Percentiles rank a stretch among this genome's conserved stretches.
These are phyloP conservation scores for Ulota crispa DNA, from an alignment of 225 moss, liverwort and hornwort genomes.

Conservation along the genomic window DNA sequence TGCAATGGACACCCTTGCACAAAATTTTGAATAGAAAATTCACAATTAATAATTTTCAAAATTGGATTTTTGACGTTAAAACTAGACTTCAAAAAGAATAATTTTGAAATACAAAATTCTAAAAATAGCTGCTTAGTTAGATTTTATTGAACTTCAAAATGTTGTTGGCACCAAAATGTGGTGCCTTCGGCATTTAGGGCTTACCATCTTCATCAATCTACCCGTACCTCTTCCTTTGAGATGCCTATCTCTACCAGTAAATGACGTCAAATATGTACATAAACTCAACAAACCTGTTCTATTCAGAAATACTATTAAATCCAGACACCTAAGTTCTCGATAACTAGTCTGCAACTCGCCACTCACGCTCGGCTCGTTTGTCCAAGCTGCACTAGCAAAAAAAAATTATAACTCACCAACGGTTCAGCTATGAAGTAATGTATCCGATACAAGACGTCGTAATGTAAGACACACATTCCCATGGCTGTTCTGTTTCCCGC, in stretches of 20 bases:
- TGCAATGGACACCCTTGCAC: too few species aligned
- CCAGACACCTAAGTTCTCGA: neutral
- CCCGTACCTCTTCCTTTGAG: neutral
- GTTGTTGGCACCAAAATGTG: too few species aligned
- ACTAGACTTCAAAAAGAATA: too few species aligned
- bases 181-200: too few species aligned
- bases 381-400: slow-evolving; percentile 7
- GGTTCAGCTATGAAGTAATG: neutral
- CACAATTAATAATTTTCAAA: too few species aligned
- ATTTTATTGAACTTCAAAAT: too few species aligned
- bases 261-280: slow-evolving; percentile 2
- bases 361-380: neutral
- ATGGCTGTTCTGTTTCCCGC: neutral
- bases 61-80: too few species aligned
- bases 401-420: too few species aligned
- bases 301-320: neutral
- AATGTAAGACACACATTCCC: neutral
- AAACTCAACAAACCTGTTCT: neutral
- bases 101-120: too few species aligned
- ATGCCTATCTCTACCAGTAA: neutral
- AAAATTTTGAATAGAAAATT: too few species aligned
- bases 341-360: neutral
- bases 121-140: too few species aligned
- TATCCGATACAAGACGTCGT: neutral
- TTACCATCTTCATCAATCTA: neutral